phyloP scores from a whole-genome alignment of 331 rosid species.

The Malus hybrid region DNA sequence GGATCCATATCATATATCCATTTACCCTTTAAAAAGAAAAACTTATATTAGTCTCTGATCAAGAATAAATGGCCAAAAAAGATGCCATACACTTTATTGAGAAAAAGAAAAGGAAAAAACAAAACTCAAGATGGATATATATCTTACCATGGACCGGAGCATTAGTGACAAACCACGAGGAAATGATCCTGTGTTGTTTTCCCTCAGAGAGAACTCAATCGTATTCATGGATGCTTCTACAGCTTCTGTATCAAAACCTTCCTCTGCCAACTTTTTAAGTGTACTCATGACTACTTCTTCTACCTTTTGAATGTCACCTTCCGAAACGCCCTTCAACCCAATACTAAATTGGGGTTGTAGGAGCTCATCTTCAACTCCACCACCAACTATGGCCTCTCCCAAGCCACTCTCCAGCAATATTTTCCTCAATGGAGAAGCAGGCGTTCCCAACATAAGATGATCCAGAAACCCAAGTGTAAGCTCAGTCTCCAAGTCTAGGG shows the following conservation, averaged over 20 bases:
- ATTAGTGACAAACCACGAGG: conserved; percentile 95
- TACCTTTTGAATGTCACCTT: conserved; percentile 69
- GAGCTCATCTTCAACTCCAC: conserved; percentile 95
- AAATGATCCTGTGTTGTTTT: conserved; percentile 97
- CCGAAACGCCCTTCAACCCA: conserved; percentile 81
- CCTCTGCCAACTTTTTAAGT: conserved; percentile 60
- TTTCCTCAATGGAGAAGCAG: conserved; percentile 95
- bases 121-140: background rate
- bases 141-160: conserved; percentile 90
- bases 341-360: conserved; percentile 94
- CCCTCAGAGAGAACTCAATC: conserved; percentile 94
- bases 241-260: conserved; percentile 82
- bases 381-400: conserved; percentile 96
- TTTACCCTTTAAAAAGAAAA: conserved; percentile 59
- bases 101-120: background rate
- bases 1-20: conserved; percentile 99
- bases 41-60: background rate
- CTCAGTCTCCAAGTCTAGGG: conserved; percentile 77
- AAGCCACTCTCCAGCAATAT: conserved; percentile 86
- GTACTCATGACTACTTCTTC: conserved; percentile 67
- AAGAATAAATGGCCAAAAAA: conserved; percentile 4
- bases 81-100: background rate
- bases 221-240: conserved; percentile 99
- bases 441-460: conserved; percentile 97
- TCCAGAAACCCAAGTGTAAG: conserved; percentile 86